Base-by-base conservation (phyloP, 352 stramenopile genomes). In the Phytophthora foliorum region DNA sequence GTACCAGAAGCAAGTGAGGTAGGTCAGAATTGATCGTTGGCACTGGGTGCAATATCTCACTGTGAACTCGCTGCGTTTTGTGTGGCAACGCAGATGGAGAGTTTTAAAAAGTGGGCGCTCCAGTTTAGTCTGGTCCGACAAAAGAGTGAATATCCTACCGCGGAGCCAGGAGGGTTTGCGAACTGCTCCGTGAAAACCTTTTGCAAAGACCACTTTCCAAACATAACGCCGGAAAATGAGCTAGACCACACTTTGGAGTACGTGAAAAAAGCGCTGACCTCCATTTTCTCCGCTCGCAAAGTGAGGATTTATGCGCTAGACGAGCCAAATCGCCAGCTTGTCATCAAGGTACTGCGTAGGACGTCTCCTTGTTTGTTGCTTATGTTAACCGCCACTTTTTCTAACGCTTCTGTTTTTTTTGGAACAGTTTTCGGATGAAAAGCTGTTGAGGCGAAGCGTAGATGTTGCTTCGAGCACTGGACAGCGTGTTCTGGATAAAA, bases 241-340 rank as follows among this genome's bases (percentile, higher is more conserved):
- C 64, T 93, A 1, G 84, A 94, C 58, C 84, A 93, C 50, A 91
- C 85, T 4, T 74, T 93, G 3, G 86, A 94, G 63, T 85, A 87
- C 48, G 58, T 90, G 58, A 84, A 90, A 65, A 81, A 71, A 16
- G 75, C 82, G 0, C 66, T 94, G 14, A 83, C 72, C 11, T 72
- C 68, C 3, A 76, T 82, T 56, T 94, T 94, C 55, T 77, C 71
- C 6, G 85, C 84, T 29, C 67, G 78, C 1, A 80, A 75, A 64
- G 76, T 93, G 6, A 74, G 85, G 19, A 83, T 94, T n/a, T 93
- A 86, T 54, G 73, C 80, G 4, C 56, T 91, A 0, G 85, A 94
- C 34, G 53, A 82, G 10, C 34, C 62, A 6, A 72, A 72, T 19
- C 41, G 68, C 0, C 71, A 78, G 6, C 60, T 91, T 29, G 25